Conservation (phyloP, 306 rosid genomes). For the Castanospermum australe region DNA sequence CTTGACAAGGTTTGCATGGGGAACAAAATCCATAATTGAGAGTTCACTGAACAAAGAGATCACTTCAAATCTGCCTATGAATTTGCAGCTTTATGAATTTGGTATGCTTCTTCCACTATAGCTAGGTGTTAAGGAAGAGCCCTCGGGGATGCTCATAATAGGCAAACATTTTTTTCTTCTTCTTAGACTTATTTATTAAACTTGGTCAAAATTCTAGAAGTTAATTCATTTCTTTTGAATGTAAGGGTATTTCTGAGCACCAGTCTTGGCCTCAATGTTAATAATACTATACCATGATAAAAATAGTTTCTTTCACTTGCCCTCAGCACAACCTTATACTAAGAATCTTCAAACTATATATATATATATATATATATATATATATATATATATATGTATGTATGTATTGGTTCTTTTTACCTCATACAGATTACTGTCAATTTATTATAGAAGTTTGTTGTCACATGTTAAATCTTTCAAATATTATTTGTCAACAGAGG, state of each 20-base stretch:
- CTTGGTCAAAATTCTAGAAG: background rate
- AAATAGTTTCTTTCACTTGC: slow-evolving; percentile 11
- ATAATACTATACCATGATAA: background rate
- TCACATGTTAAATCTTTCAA: slow-evolving; percentile 23
- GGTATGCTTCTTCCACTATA: slow-evolving; percentile 47
- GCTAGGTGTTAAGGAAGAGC: background rate
- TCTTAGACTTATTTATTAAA: slow-evolving; percentile 12
- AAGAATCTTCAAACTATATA: background rate
- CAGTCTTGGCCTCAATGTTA: background rate
- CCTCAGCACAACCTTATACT: background rate
- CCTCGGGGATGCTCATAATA: slow-evolving; percentile 1
- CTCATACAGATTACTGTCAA: background rate
- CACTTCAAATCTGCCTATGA: slow-evolving; percentile 48
- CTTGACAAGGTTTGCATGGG: slow-evolving; percentile 89
- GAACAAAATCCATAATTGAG: slow-evolving; percentile 50
- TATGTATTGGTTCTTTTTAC: background rate
- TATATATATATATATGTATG: no score
- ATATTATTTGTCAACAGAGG: slow-evolving; percentile 69
- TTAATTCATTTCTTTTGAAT: slow-evolving; percentile 10
- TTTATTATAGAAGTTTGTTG: slow-evolving; percentile 5
- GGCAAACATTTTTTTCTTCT: background rate
- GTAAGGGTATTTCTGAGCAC: background rate
- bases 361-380: no score
- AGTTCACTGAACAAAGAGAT: slow-evolving; percentile 32
- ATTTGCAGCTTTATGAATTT: slow-evolving; percentile 85